phyloP scores from a whole-genome alignment of 2,329 filamentous ascomycete species.

The Xylariales sp. region DNA sequence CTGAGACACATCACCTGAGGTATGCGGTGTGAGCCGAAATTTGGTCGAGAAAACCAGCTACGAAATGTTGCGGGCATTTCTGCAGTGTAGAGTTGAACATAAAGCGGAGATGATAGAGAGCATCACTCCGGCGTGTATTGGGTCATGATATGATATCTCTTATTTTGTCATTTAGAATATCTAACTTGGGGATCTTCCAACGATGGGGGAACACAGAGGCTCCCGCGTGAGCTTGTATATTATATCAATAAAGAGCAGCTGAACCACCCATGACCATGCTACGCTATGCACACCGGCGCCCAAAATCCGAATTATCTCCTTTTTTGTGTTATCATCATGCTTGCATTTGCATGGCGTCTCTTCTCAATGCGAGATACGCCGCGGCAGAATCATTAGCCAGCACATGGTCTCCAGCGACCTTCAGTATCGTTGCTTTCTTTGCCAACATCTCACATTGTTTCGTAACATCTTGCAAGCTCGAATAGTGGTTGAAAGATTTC shows the following conservation, averaged over 20 bases:
- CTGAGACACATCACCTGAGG: slow-evolving; percentile 11
- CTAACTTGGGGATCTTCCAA: no score
- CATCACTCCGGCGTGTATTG: neutral
- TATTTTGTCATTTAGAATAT: no score
- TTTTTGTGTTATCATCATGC: slow-evolving; percentile 10
- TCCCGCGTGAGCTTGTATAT: no score
- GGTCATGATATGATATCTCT: neutral
- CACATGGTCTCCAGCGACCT: slow-evolving; percentile 59
- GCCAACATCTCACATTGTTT: slow-evolving; percentile 75
- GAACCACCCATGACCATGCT: neutral
- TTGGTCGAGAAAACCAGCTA: no score
- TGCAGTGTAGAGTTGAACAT: neutral
- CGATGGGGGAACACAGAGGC: no score
- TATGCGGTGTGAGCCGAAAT: slow-evolving; percentile 1
- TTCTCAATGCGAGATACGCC: slow-evolving; percentile 57
- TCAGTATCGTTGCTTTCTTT: slow-evolving; percentile 76
- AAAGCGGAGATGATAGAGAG: neutral
- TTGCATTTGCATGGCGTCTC: slow-evolving; percentile 26
- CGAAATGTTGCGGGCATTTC: no score
- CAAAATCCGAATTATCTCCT: no score
- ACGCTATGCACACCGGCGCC: no score
- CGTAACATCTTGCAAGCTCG: slow-evolving; percentile 61
- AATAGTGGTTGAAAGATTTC: slow-evolving; percentile 59
- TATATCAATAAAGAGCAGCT: slow-evolving; percentile 1
- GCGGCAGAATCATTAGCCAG: slow-evolving; percentile 64